Percentiles rank a stretch among this genome's conserved stretches.
Conservation (phyloP, 164 flowering plant genomes). For the Piper longum region DNA sequence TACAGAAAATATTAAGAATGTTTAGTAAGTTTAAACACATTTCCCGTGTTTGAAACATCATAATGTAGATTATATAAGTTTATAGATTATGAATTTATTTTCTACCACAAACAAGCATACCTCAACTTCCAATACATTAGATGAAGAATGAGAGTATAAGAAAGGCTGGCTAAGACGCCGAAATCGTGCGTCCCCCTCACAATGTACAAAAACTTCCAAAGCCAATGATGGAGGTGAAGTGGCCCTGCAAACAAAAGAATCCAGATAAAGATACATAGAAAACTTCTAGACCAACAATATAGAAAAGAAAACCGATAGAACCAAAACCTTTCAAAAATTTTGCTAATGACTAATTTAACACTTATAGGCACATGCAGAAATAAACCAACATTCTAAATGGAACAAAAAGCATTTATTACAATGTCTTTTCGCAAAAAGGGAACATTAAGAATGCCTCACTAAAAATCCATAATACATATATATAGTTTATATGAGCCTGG, state of each 20-base stretch:
- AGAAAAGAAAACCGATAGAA: background rate
- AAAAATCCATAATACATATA: no score
- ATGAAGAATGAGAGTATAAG: constrained; percentile 87
- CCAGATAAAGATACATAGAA: background rate
- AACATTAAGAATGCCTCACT: no score
- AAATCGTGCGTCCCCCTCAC: constrained; percentile 89
- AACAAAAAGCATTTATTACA: no score
- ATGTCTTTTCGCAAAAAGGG: no score
- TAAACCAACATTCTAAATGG: no score
- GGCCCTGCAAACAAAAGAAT: constrained; percentile 31
- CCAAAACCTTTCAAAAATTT: background rate
- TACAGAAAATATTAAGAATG: no score
- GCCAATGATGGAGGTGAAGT: constrained; percentile 99
- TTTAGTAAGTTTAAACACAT: no score
- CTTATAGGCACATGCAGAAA: no score
- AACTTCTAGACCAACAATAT: background rate
- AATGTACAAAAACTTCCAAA: constrained; percentile 89
- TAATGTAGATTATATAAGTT: background rate
- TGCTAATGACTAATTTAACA: no score
- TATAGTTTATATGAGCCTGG: no score
- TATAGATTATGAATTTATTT: background rate
- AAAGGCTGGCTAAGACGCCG: constrained; percentile 92
- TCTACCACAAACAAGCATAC: constrained; percentile 19
- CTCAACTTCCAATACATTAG: constrained; percentile 93
- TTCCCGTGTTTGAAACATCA: background rate